Evolutionary conservation across 2,329 filamentous ascomycete genomes (phyloP), one percentile per base, ranked within the genome.

Genomic region (Colletotrichum eleusines): DNA sequence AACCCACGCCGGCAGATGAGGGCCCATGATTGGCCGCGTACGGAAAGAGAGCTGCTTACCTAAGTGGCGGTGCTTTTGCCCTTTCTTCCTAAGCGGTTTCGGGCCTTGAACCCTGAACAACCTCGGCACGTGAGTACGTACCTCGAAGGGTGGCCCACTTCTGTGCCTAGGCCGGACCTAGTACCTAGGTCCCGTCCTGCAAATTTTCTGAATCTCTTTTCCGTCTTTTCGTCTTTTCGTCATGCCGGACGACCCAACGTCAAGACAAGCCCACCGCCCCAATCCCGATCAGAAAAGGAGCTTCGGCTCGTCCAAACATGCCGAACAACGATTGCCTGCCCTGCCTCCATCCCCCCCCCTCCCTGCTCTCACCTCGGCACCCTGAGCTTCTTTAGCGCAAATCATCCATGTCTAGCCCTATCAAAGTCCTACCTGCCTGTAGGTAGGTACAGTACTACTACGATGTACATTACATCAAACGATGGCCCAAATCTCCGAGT

Each of bases 331-430:
- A n/a, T n/a, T 46, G 9, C 1, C 42, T 11, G 1, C 1, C 42
- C 3, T 33, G 31, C 7, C 3, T 33, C 31, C 31, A 7, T 33
- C 3, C 31, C 31, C 4, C 16, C 16, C 14, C 9, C 20, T n/a
- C 57, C 54, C 63, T 33, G 44, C 35, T 9, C 20, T 42, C 51
- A 23, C 68, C 68, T 71, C 68, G 68, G 68, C 58, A 71, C 46
- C 48, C 53, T 33, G 59, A 63, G 33, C 42, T 14, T 53, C 55
- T 42, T 8, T 67, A 70, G 64, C 64, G 68, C 64, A 59, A 50
- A 71, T 68, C 68, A 63, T 14, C 50, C 55, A 44, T 53, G 61
- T 44, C 42, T 48, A 54, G 35, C 65, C 67, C 63, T 66, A 62
- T 51, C 54, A 42, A 28, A 8, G 33, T 26, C 20, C n/a, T n/a